These are phyloP conservation scores for Darksidea phi DNA, from an alignment of 495 filamentous ascomycete genomes.

Conservation along the genomic window DNA sequence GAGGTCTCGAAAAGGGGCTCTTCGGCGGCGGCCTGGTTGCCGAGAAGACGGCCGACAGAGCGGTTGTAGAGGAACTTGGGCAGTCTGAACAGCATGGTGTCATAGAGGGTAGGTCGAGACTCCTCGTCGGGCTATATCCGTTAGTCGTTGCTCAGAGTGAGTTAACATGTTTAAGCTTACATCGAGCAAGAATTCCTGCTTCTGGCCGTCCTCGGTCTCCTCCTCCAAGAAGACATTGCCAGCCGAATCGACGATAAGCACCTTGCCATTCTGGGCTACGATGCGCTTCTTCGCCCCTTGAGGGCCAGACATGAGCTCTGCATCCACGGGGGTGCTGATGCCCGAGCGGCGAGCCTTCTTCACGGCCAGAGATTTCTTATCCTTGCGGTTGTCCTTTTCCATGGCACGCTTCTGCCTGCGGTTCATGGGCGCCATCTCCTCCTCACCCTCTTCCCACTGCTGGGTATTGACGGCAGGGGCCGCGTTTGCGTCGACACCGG, in stretches of 20 bases:
- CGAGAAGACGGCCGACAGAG: constrained; percentile 38
- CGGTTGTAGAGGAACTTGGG: constrained; percentile 45
- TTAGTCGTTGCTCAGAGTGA: constrained; percentile 2
- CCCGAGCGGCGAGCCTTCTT: constrained; percentile 46
- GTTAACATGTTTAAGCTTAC: constrained; percentile 47
- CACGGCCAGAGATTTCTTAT: constrained; percentile 46
- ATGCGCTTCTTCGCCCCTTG: constrained; percentile 76
- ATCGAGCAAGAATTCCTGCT: constrained; percentile 80
- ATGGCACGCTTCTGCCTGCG: constrained; percentile 83
- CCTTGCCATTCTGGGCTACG: constrained; percentile 90
- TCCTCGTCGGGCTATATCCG: constrained; percentile 45
- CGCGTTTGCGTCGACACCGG: constrained; percentile 56
- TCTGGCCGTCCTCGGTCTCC: constrained; percentile 78
- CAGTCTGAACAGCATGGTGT: constrained; percentile 47
- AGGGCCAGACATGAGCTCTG: constrained; percentile 45
- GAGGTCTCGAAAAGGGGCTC: constrained; percentile 34
- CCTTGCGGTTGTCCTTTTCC: constrained; percentile 67
- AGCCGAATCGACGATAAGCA: constrained; percentile 83
- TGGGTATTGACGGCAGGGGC: constrained; percentile 38
- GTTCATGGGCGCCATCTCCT: constrained; percentile 60
- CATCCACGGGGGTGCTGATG: constrained; percentile 44
- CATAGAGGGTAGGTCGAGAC: constrained; percentile 40
- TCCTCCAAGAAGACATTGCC: constrained; percentile 94
- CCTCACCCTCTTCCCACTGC: constrained; percentile 44
- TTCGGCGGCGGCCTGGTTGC: constrained; percentile 24